These are phyloP conservation scores for Penicillium hesseltinei DNA, from an alignment of 2,329 filamentous ascomycete species.

Conservation along the genomic window DNA sequence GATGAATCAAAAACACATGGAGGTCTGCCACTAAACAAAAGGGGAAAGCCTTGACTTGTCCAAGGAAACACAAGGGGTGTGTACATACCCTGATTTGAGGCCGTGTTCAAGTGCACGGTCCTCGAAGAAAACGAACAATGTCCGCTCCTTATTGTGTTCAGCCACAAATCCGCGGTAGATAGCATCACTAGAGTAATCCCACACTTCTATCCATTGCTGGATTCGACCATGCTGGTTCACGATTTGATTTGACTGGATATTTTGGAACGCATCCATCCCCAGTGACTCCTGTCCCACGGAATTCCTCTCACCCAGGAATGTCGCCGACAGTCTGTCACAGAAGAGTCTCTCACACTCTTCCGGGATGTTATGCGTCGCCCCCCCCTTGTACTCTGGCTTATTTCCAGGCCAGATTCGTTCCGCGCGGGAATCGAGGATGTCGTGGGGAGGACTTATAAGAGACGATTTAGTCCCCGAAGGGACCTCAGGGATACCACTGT, in stretches of 20 bases:
- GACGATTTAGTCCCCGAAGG: constrained; percentile 81
- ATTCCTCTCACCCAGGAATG: constrained; percentile 95
- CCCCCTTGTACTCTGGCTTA: constrained; percentile 61
- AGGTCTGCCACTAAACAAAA: neutral
- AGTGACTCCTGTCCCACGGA: constrained; percentile 73
- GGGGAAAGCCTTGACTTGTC: neutral
- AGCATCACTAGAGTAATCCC: constrained; percentile 78
- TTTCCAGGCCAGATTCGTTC: constrained; percentile 51
- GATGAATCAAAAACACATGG: neutral
- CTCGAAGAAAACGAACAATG: constrained; percentile 87
- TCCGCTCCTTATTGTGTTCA: constrained; percentile 66
- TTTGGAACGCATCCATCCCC: constrained; percentile 70
- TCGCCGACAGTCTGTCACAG: constrained; percentile 89
- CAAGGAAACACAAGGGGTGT: neutral
- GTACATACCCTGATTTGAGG: constrained; percentile 81
- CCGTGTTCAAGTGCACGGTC: constrained; percentile 68
- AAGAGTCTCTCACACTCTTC: constrained; percentile 99
- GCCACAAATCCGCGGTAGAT: constrained; percentile 84
- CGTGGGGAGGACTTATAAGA: constrained; percentile 85
- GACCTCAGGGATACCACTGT: constrained; percentile 95
- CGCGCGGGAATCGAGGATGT: constrained; percentile 64
- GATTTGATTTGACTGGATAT: constrained; percentile 31
- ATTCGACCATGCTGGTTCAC: constrained; percentile 25
- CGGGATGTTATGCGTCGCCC: constrained; percentile 94
- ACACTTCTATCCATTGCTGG: constrained; percentile 39